phyloP scores from a whole-genome alignment of 2,329 filamentous ascomycete genomes.

The Alternaria sp. region DNA sequence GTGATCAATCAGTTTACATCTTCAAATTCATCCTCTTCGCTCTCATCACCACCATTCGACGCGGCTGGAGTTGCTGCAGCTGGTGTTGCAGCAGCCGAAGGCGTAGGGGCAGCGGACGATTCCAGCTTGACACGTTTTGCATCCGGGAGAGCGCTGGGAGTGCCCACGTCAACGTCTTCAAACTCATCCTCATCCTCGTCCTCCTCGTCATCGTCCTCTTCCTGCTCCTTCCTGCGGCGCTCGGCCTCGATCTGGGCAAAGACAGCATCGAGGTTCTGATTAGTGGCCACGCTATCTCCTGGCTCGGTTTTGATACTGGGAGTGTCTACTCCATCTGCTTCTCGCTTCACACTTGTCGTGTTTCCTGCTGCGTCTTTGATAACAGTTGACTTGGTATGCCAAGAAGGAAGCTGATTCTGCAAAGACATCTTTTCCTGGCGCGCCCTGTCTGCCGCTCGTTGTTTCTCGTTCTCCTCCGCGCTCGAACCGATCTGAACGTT shows the following conservation, averaged over 20 bases:
- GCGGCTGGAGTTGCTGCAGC: slow-evolving; percentile 51
- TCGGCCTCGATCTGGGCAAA: slow-evolving; percentile 73
- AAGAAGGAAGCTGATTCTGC: slow-evolving; percentile 75
- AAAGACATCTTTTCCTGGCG: slow-evolving; percentile 71
- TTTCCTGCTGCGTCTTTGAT: slow-evolving; percentile 59
- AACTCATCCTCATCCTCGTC: slow-evolving; percentile 17
- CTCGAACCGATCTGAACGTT: slow-evolving; percentile 73
- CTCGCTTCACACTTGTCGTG: slow-evolving; percentile 44
- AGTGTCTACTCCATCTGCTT: slow-evolving; percentile 50
- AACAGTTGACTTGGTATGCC: slow-evolving; percentile 77
- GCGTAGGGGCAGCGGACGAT: slow-evolving; percentile 50
- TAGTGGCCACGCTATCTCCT: slow-evolving; percentile 60
- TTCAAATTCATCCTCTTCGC: slow-evolving; percentile 59
- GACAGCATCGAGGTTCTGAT: slow-evolving; percentile 70
- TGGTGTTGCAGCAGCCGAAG: slow-evolving; percentile 42
- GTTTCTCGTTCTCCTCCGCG: slow-evolving; percentile 72
- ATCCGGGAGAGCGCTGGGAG: slow-evolving; percentile 47
- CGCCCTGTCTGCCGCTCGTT: slow-evolving; percentile 71
- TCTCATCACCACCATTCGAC: slow-evolving; percentile 57
- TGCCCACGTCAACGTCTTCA: slow-evolving; percentile 49
- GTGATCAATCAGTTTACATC: slow-evolving; percentile 49
- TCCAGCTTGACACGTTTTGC: slow-evolving; percentile 71
- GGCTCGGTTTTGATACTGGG: slow-evolving; percentile 54
- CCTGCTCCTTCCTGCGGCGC: slow-evolving; percentile 56
- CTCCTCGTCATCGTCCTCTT: slow-evolving; percentile 52